Evolutionary conservation across 2,329 filamentous ascomycete genomes (phyloP).

Genomic region (Plectosphaerella sp.): DNA sequence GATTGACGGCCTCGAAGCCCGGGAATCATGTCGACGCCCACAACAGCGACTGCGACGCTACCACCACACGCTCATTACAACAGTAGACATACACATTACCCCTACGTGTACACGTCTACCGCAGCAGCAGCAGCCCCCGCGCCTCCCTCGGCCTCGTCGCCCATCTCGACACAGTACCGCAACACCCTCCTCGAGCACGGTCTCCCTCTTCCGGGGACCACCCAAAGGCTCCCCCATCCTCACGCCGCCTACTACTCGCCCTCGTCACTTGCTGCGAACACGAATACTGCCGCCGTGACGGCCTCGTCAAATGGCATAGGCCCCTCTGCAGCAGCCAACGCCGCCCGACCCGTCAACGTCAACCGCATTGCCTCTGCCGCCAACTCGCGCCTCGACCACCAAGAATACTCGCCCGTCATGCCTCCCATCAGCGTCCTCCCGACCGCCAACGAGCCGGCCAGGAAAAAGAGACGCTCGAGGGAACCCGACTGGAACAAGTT

Average conservation of each 20-base stretch:
- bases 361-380: constrained; percentile 24
- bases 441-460: constrained; percentile 16
- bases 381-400: constrained; percentile 19
- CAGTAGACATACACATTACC: constrained; percentile 58
- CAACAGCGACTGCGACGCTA: constrained; percentile 25
- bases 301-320: constrained; percentile 28
- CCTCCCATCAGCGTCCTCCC: constrained; percentile 18
- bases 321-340: constrained; percentile 24
- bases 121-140: constrained; percentile 31
- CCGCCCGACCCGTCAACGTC: constrained; percentile 23
- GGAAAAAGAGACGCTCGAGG: constrained; percentile 54
- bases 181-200: constrained; percentile 19
- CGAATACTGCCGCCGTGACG: neutral
- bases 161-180: neutral
- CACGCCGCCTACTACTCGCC: constrained; percentile 19
- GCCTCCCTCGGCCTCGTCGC: constrained; percentile 7
- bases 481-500: constrained; percentile 76
- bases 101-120: constrained; percentile 51
- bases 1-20: no score
- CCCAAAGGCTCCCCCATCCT: constrained; percentile 21
- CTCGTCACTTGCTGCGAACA: neutral
- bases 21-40: constrained; percentile 72
- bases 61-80: constrained; percentile 46
- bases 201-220: constrained; percentile 31
- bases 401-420: constrained; percentile 23